Base-by-base conservation (phyloP, 441 rosid species). In the California macrophylla region DNA sequence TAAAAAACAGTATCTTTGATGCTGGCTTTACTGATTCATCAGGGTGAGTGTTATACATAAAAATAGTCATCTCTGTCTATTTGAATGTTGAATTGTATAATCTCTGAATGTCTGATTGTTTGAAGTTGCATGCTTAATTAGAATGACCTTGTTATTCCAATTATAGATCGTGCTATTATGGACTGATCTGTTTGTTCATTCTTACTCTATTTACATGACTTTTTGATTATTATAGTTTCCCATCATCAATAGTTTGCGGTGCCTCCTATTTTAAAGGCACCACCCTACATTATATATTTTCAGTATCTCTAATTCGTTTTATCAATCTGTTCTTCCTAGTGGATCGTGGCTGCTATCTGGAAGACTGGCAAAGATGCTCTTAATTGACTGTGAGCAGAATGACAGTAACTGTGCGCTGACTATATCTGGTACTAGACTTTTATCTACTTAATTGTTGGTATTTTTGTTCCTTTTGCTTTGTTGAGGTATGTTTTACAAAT, bases 341-440 rank as follows among this genome's bases (percentile, higher is more conserved):
- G 87, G 88, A 42, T 85, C 92, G 16, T 89, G 96, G 92, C 78
- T 91, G 79, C 86, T 91, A 76, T 88, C 96, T 28, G 96, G 96
- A 73, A 90, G 83, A 79, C 81, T 94, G 77, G 92, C 94, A 66
- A 94, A 87, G 81, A 81, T 90, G 94, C 85, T 94, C 74, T 78
- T 86, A 74, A 81, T 94, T 64, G 98, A 94, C 75, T 82, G 85
- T 34, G 97, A 88, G 81, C 87, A 83, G 80, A 92, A 89, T 81
- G 85, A 89, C 75, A 69, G 73, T 77, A 89, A 84, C 73, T 83
- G 81, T 73, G 85, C 93, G 13, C 76, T 94, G 70, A 75, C 85
- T 62, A 78, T 94, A 72, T 94, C 99, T 81, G 99, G 99, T 89
- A 85, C 30, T 64, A 78, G 25, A 70, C 50, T 71, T 40, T 75